Evolutionary conservation across 768 basidiomycete species (phyloP).

Genomic region (Russula dissimulans): DNA sequence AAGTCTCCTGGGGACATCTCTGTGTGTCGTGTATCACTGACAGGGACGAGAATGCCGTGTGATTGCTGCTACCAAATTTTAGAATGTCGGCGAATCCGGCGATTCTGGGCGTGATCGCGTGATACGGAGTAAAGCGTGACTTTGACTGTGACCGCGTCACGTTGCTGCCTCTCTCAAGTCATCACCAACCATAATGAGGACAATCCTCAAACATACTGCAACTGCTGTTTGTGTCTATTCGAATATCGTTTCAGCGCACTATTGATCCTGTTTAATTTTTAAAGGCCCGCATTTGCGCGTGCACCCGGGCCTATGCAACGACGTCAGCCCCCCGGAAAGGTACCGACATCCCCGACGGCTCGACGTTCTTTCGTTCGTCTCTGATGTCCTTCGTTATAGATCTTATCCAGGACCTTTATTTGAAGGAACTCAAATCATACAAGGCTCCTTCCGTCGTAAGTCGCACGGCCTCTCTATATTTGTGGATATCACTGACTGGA

Average conservation of each 20-base stretch:
- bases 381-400: constrained; percentile 37
- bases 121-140: too few species aligned
- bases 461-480: constrained; percentile 14
- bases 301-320: constrained; percentile 49
- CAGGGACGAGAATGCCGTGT: too few species aligned
- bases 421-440: constrained; percentile 85
- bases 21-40: too few species aligned
- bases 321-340: constrained; percentile 57
- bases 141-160: too few species aligned
- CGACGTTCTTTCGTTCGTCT: neutral
- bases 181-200: constrained; percentile 38
- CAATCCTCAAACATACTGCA: constrained; percentile 51
- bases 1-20: too few species aligned
- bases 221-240: constrained; percentile 25
- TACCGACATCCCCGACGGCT: constrained; percentile 28
- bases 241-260: constrained; percentile 1
- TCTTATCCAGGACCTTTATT: constrained; percentile 86
- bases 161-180: too few species aligned
- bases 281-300: constrained; percentile 46
- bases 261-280: neutral
- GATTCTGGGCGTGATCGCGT: too few species aligned
- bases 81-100: too few species aligned
- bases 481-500: constrained; percentile 1
- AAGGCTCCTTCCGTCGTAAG: constrained; percentile 67
- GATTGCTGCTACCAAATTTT: too few species aligned